Evolutionary conservation across 129 eudicot genomes (phyloP), one percentile per base, ranked within the genome.

Genomic region (Solidago caesia): DNA sequence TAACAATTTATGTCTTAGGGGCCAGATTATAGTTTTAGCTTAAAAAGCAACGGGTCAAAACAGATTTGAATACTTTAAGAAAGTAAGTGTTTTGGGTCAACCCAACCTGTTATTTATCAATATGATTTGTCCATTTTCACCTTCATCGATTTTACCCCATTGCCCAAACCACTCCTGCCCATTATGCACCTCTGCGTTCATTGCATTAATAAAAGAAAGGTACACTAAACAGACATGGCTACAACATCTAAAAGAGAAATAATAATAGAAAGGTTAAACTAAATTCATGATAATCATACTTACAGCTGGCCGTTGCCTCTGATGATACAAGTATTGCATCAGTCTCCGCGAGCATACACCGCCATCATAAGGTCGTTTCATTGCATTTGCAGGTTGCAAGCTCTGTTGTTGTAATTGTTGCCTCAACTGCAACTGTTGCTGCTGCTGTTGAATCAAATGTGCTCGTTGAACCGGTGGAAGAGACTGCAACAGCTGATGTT

Each of bases 311-410:
- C 96, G 79, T 43, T 89, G 94, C 69, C 96, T 70, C 75, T 88
- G 97, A 81, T 95, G 99, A 86, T 87, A 95, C 51, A 95, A 72
- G 68, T 91, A 91, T 62, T 95, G 97, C 99, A 95, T 95, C 74
- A 95, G 62, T 65, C 97, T 86, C 8, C 99, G 84, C 12, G 99
- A 89, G 70, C 99, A 95, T 11, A 95, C 91, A 79, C 96, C 96
- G 7, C 85, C 78, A 77, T 91, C 97, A 79, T 76, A 83, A 33
- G 97, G 94, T 12, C 96, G 88, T 77, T 91, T 95, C 77, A 84
- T 67, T 14, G 82, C 77, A 67, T 87, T 72, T 39, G 81, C 76
- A 68, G 91, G 87, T 72, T 87, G 99, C 88, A 81, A 16, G 64
- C 84, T 82, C 77, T 88, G 98, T 64, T 74, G 89, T 52, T 85